These are phyloP conservation scores for Licmophora abbreviata DNA, from an alignment of 108 stramenopile genomes.

Conservation along the genomic window DNA sequence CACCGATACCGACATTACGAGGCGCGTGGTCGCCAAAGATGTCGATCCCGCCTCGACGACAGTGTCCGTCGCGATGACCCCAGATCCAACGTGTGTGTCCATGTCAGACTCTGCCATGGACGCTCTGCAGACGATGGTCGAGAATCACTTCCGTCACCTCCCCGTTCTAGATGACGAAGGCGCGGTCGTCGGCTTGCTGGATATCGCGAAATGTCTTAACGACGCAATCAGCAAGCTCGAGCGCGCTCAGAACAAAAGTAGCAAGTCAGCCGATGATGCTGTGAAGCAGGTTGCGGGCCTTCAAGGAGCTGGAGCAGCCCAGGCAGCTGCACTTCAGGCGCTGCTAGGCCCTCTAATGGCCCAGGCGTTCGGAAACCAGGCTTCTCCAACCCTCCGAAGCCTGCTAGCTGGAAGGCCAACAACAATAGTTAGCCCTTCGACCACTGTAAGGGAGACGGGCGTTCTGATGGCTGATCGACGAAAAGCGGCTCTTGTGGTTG, in stretches of 20 bases:
- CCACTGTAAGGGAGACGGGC: slow-evolving; percentile 68
- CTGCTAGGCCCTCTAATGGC: slow-evolving; percentile 59
- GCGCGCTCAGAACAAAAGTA: slow-evolving; percentile 46
- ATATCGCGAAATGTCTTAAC: slow-evolving; percentile 92
- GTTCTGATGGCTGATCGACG: slow-evolving; percentile 71
- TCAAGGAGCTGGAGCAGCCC: slow-evolving; percentile 57
- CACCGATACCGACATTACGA: slow-evolving; percentile 75
- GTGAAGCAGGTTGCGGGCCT: slow-evolving; percentile 46
- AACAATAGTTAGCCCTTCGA: slow-evolving; percentile 54
- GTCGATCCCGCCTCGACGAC: slow-evolving; percentile 47
- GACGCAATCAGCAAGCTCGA: slow-evolving; percentile 89
- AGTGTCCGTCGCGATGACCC: slow-evolving; percentile 77
- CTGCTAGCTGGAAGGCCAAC: slow-evolving; percentile 62
- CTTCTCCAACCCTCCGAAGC: slow-evolving; percentile 62
- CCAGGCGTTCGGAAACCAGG: slow-evolving; percentile 64
- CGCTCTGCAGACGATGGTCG: slow-evolving; percentile 90
- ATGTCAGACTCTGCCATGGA: slow-evolving; percentile 84
- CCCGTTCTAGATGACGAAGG: slow-evolving; percentile 84
- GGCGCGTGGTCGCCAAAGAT: slow-evolving; percentile 68
- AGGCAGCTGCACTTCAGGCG: slow-evolving; percentile 59
- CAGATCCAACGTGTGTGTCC: slow-evolving; percentile 79
- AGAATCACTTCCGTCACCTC: slow-evolving; percentile 89
- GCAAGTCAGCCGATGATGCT: slow-evolving; percentile 54
- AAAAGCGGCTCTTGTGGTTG: slow-evolving; percentile 77
- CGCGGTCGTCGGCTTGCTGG: slow-evolving; percentile 81